These are phyloP conservation scores for Trametes hirsuta DNA, from an alignment of 1,284 basidiomycete species.

Conservation along the genomic window DNA sequence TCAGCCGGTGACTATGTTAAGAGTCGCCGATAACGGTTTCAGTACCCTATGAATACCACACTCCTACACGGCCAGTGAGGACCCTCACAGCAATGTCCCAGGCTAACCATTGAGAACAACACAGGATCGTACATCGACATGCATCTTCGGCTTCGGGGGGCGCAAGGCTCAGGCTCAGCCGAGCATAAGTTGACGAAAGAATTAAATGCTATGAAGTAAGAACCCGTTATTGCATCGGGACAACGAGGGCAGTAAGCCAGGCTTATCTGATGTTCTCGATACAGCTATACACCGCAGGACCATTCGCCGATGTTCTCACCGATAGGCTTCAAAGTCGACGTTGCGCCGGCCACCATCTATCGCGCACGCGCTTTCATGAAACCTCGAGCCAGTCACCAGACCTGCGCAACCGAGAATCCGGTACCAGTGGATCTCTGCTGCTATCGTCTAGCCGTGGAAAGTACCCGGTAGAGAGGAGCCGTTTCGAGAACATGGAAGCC, in stretches of 20 bases:
- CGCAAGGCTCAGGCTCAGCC: too few relatives aligned
- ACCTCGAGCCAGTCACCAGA: slow-evolving; percentile 15
- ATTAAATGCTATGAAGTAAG: too few relatives aligned
- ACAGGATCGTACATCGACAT: too few relatives aligned
- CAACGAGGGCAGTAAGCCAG: background rate
- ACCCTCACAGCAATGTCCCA: too few relatives aligned
- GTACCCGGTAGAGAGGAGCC: background rate
- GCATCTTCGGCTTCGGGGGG: too few relatives aligned
- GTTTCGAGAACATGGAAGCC: slow-evolving; percentile 16
- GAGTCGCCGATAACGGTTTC: too few relatives aligned
- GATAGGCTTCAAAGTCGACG: slow-evolving; percentile 22
- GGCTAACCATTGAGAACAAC: too few relatives aligned
- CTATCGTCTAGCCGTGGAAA: slow-evolving; percentile 11
- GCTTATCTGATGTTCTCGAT: slow-evolving; percentile 15
- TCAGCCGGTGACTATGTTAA: too few relatives aligned
- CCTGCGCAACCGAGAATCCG: slow-evolving; percentile 2
- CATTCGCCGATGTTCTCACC: slow-evolving; percentile 20
- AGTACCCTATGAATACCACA: too few relatives aligned
- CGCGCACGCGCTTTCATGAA: background rate
- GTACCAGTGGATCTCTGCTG: slow-evolving; percentile 1
- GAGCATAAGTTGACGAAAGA: too few relatives aligned
- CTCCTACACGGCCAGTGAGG: too few relatives aligned
- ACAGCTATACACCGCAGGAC: slow-evolving; percentile 1
- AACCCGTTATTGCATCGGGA: too few relatives aligned
- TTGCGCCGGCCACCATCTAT: background rate